Base-by-base conservation (phyloP, 148 eudicot genomes). In the Chenopodium quinoa region DNA sequence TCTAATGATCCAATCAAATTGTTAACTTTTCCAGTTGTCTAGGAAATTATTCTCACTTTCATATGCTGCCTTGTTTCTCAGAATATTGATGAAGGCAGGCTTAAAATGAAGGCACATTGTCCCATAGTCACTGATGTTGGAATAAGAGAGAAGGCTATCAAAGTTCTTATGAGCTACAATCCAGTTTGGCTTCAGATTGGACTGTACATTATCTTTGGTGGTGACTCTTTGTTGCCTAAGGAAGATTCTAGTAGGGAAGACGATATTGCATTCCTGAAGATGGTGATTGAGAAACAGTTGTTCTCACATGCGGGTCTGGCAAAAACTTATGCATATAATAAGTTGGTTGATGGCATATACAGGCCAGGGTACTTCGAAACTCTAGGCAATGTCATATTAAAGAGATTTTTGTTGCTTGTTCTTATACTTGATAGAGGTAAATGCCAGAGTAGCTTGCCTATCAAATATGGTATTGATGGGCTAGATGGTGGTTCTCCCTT, bases 401-500 rank as follows among this genome's bases (percentile, higher is more conserved):
- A 96, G 97, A 92, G 97, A 76, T 86, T 96, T 84, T 79, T 96
- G 82, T 83, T 96, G 87, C 97, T 96, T 77, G 98, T 87, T 80
- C 91, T 96, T 31, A 83, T 93, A 86, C 93, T 96, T 81, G 99
- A 96, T 79, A 89, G 90, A 89, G 93, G 91, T 63, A 96, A 96
- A 88, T 81, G 81, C 81, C 93, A 91, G 69, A 88, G 93, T 76
- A 88, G 91, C 81, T 88, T 96, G 85, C 98, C 98, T 78, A 85
- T 91, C 77, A 90, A 90, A 78, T 91, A 92, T 84, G 99, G 99
- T 64, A 91, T 96, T 80, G 99, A 96, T 92, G 99, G 98, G 83
- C 48, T 92, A 67, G 98, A 96, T 89, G 98, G 99, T 19, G 99
- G 99, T 74, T 96, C 99, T 84, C 99, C 99, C 78, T 78, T 91